phyloP scores from a whole-genome alignment of 2,329 filamentous ascomycete species.

The Talaromyces sp. region DNA sequence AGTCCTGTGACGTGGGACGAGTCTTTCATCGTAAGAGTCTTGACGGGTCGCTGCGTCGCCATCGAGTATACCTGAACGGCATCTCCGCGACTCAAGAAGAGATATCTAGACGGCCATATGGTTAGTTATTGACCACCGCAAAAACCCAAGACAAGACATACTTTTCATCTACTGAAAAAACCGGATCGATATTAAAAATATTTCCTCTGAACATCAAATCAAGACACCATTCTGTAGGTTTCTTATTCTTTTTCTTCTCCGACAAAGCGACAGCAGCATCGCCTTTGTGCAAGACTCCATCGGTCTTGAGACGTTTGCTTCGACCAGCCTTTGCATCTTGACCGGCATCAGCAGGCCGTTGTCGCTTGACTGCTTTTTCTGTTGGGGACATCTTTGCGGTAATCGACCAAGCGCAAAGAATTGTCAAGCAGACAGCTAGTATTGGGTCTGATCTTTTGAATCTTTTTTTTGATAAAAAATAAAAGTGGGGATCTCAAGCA shows the following conservation, averaged over 20 bases:
- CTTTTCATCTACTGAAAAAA: slow-evolving; percentile 59
- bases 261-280: not conserved
- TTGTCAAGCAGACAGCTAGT: not conserved
- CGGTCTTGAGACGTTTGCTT: slow-evolving; percentile 18
- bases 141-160: slow-evolving; percentile 31
- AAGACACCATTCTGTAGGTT: slow-evolving; percentile 43
- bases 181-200: slow-evolving; percentile 56
- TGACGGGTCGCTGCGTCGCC: slow-evolving; percentile 74
- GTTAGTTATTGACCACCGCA: not conserved
- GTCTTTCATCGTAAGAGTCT: slow-evolving; percentile 62
- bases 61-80: slow-evolving; percentile 80
- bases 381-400: slow-evolving; percentile 8
- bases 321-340: slow-evolving; percentile 10
- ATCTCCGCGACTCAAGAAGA: slow-evolving; percentile 72
- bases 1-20: slow-evolving; percentile 52
- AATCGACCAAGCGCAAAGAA: not conserved
- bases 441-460: not conserved
- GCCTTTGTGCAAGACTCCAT: slow-evolving; percentile 7
- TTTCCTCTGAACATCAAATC: slow-evolving; percentile 55
- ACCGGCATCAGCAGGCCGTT: slow-evolving; percentile 15
- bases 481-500: slow-evolving; percentile 13
- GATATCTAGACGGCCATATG: slow-evolving; percentile 51
- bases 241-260: not conserved
- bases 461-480: slow-evolving; percentile 18
- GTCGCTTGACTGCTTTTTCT: slow-evolving; percentile 15